These are phyloP conservation scores for Irineochytrium annulatum DNA, from an alignment of 192 early-diverging fungal genomes.

Conservation along the genomic window DNA sequence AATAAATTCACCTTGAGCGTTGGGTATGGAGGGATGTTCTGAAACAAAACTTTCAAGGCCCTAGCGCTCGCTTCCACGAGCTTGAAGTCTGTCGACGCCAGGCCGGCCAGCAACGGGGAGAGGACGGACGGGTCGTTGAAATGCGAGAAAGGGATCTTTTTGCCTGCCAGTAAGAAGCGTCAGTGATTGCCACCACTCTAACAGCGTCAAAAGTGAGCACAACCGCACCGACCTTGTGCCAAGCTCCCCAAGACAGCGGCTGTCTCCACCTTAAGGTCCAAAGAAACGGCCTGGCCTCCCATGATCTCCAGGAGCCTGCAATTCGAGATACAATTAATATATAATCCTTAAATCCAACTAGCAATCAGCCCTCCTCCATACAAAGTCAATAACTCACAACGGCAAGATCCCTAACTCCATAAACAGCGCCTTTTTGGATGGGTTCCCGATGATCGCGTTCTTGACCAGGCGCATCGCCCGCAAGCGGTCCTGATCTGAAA, in stretches of 20 bases:
- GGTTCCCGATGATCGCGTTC: slow-evolving; percentile 78
- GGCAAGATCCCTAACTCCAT: slow-evolving; percentile 55
- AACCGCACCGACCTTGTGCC: not conserved
- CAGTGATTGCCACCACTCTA: not conserved
- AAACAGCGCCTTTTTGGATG: slow-evolving; percentile 75
- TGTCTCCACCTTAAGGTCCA: not conserved
- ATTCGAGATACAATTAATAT: not conserved
- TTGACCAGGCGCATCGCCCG: slow-evolving; percentile 70
- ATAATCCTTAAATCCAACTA: slow-evolving; percentile 8
- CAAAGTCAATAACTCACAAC: slow-evolving; percentile 8
- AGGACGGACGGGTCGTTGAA: not conserved
- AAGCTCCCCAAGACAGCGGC: slow-evolving; percentile 12
- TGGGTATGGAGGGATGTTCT: slow-evolving; percentile 32
- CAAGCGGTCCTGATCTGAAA: too few relatives aligned
- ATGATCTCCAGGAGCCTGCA: not conserved
- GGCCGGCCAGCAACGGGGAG: not conserved
- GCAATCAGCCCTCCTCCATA: slow-evolving; percentile 4
- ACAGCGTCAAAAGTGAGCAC: not conserved
- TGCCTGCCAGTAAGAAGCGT: not conserved
- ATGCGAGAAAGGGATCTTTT: not conserved
- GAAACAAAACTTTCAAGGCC: slow-evolving; percentile 64
- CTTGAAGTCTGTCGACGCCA: slow-evolving; percentile 26
- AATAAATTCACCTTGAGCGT: slow-evolving; percentile 15
- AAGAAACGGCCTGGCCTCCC: not conserved
- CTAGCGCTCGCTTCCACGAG: slow-evolving; percentile 65